Base-by-base conservation (phyloP, 805 yeast species). In the Jamesozyma piceae region DNA sequence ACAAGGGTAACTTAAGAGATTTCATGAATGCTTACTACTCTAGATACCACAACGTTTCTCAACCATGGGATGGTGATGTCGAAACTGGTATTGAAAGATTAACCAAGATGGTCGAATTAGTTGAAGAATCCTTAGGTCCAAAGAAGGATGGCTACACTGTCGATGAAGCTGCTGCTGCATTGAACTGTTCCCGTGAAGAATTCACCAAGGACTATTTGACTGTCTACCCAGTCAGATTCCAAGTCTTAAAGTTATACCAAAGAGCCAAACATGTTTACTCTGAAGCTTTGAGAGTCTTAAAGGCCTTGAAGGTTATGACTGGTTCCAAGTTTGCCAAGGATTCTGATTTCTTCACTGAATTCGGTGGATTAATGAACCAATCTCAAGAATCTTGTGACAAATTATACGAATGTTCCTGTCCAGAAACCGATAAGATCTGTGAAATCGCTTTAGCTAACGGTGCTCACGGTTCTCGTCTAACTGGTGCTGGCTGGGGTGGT, bases 401-500 rank as follows among this genome's bases (percentile, higher is more conserved):
- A 21, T 56, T 67, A 30, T 75, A 69, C 59, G 71, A 77, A 45
- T 75, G 81, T 43, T 77, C 84, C 1, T 71, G 73, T 43, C 68
- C 67, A 1, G 78, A 73, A 46, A 69, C 78, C 38, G 76, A 80
- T 43, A 58, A 59, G 10, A 55, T 81, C 32, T 76, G 82, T 53
- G 41, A 53, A 6, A 70, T 80, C 41, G 86, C 85, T 2, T 57
- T 66, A 33, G 53, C 48, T 1, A 68, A 73, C 48, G 89, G 88
- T 2, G 66, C 84, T 0, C 68, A 61, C 45, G 88, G 88, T 15
- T 75, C 84, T 1, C 67, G 89, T 43, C 70, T 78, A n/a, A 80
- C 88, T 3, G 88, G 88, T 18, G 88, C 88, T 8, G 89, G 88
- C 2, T 81, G 78, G 72, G 88, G 88, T 31, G 88, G 88, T 4